Base-by-base conservation (phyloP, 768 basidiomycete species). In the Naganishia onofrii region DNA sequence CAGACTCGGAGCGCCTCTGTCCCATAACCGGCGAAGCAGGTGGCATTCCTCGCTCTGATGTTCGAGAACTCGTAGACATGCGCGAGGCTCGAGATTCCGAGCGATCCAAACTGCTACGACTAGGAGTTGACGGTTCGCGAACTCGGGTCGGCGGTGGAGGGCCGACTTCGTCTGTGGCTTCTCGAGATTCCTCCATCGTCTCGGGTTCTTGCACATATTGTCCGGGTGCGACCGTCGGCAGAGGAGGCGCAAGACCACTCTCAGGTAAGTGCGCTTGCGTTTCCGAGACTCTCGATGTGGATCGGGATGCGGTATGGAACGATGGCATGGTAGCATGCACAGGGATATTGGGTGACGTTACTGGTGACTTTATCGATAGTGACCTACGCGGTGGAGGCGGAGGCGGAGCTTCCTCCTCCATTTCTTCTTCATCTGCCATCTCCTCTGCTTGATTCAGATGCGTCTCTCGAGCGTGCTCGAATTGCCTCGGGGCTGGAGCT, bases 361-460 rank as follows among this genome's bases (percentile, higher is more conserved):
- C 34, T 6, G 69, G 48, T 0, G 69, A 70, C n/a, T 36, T 55
- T 29, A 70, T 55, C 42, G 46, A 36, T 23, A 66, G 13, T 7
- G 76, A 74, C 0, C 74, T 69, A 26, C 73, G 63, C 29, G 84
- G 81, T 19, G 88, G 87, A 32, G 87, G 82, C 10, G 87, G 85
- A 28, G 88, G 87, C 0, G 86, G 69, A 44, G 74, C 76, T 57
- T 70, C 66, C 52, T 74, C 69, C 38, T 84, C 84, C 67, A 85
- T 85, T 64, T 82, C 84, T 71, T 88, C 87, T 42, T 87, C 83
- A 70, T 87, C 83, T 10, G 80, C 82, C 10, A 88, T 85, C 72
- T 90, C 88, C 73, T 90, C 89, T 17, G 87, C 82, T 26, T 55
- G 19, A 34, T 57, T 12, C 28, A 26, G 52, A 1, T 17, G 48